These are phyloP conservation scores for Wickerhamomyces hampshirensis DNA, from an alignment of 805 yeast genomes.

Conservation along the genomic window DNA sequence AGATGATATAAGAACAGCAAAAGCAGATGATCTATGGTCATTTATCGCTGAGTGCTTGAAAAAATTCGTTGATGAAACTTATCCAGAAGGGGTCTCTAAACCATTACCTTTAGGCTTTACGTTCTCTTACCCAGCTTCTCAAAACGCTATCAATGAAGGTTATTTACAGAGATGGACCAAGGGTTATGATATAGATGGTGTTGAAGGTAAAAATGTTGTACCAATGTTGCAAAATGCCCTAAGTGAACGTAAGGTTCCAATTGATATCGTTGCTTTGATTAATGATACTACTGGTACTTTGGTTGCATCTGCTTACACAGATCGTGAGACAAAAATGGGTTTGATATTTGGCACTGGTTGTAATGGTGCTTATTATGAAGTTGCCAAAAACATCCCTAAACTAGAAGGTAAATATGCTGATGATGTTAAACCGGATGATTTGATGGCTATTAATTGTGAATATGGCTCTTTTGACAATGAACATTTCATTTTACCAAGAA, in stretches of 20 bases:
- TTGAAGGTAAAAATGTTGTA: slow-evolving; percentile 92
- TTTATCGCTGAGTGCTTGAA: slow-evolving; percentile 82
- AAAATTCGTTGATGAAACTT: slow-evolving; percentile 59
- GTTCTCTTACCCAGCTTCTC: slow-evolving; percentile 87
- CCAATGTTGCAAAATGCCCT: slow-evolving; percentile 83
- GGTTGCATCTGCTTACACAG: slow-evolving; percentile 91
- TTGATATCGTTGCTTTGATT: slow-evolving; percentile 84
- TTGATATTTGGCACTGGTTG: slow-evolving; percentile 96
- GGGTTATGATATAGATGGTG: slow-evolving; percentile 90
- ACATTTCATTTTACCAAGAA: slow-evolving; percentile 78
- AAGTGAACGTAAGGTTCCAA: slow-evolving; percentile 60
- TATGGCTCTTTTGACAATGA: slow-evolving; percentile 97
- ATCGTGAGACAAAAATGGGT: slow-evolving; percentile 87
- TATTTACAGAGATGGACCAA: slow-evolving; percentile 94
- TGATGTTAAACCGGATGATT: slow-evolving; percentile 59
- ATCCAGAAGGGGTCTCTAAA: slow-evolving; percentile 60
- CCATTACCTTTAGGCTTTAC: slow-evolving; percentile 88
- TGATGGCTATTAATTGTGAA: slow-evolving; percentile 97
- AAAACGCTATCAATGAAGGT: slow-evolving; percentile 79
- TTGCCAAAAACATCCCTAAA: slow-evolving; percentile 69
- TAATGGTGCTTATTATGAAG: slow-evolving; percentile 93
- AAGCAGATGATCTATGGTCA: slow-evolving; percentile 70
- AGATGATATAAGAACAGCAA: slow-evolving; percentile 68
- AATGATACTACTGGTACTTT: slow-evolving; percentile 97
- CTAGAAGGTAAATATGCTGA: slow-evolving; percentile 62